A percentile compares a stretch with the other conserved stretches of the same genome.
These are phyloP conservation scores for Musa schizocarpa DNA, from an alignment of 176 grass and related monocot genomes.

Conservation along the genomic window DNA sequence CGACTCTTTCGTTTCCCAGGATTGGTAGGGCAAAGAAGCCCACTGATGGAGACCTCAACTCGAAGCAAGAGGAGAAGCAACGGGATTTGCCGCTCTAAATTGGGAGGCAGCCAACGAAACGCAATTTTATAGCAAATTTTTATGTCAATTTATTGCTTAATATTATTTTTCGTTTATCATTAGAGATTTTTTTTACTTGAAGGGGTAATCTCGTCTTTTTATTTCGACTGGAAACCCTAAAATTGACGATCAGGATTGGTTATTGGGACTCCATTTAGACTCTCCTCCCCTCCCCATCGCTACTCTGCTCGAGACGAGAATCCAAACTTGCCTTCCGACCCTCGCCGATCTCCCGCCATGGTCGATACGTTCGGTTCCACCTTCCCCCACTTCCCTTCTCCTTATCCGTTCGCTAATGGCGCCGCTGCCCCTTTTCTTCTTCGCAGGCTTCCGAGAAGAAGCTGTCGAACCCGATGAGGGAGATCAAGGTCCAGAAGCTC, in stretches of 20 bases:
- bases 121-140: neutral
- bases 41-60: neutral
- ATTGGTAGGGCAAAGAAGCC: neutral
- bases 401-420: neutral
- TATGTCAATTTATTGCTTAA: neutral
- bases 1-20: neutral
- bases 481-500: slow-evolving; percentile 6
- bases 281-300: neutral
- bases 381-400: neutral
- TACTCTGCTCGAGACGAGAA: neutral
- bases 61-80: neutral
- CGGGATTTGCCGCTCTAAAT: neutral
- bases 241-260: neutral
- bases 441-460: slow-evolving; percentile 9
- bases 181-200: neutral
- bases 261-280: neutral
- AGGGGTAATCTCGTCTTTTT: neutral
- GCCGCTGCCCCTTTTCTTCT: neutral
- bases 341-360: neutral
- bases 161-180: neutral
- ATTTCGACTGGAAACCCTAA: neutral
- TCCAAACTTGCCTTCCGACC: neutral
- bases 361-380: neutral
- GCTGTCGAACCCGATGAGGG: neutral
- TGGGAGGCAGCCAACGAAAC: neutral